Evolutionary conservation across 352 stramenopile genomes (phyloP), one percentile per base, ranked within the genome.

Genomic region (Globisporangium uncinulatum): DNA sequence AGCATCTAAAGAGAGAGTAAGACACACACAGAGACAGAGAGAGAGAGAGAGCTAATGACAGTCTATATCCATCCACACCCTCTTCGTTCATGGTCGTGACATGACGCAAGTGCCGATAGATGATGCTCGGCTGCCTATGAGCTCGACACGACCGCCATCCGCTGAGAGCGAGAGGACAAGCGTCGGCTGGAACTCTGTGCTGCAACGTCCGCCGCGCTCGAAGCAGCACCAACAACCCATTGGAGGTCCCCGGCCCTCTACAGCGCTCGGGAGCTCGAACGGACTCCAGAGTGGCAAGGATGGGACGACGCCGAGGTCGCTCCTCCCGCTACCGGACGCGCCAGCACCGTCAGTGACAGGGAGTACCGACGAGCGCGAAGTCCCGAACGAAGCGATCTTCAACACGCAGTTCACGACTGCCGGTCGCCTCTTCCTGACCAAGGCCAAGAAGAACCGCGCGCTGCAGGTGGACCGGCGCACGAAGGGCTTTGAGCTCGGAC

Each of bases 321-420:
- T 62, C 8, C 32, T 48, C 19, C 43, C 19, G n/a, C 19, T 48
- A 10, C 43, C 9, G 9, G 43, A 47, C 6, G 15, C 20, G 19
- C 1, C 48, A 6, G 7, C 29, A 13, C 9, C 15, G 7, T 11
- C 37, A 53, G 17, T 6, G 4, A 7, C 41, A 42, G 13, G 45
- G 10, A 56, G 51, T n/a, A 19, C 53, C 1, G 51, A 58, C 19
- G n/a, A 29, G 34, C 57, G 43, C 20, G 32, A 60, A 29, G 37
- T 65, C 6, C 78, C 81, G 1, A 87, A 77, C 66, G 76, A 91
- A 51, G 81, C 76, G 21, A 87, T 91, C 57, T 91, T 87, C 63
- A 89, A 91, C 59, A 87, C 78, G 14, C 80, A 91, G 55, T 86
- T 91, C 60, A 87, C 78, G 34, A 84, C 74, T 0, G 78, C 81